Percentiles rank a stretch among this genome's conserved stretches.
Conservation (phyloP, 306 rosid genomes). For the Vigna angularis region DNA sequence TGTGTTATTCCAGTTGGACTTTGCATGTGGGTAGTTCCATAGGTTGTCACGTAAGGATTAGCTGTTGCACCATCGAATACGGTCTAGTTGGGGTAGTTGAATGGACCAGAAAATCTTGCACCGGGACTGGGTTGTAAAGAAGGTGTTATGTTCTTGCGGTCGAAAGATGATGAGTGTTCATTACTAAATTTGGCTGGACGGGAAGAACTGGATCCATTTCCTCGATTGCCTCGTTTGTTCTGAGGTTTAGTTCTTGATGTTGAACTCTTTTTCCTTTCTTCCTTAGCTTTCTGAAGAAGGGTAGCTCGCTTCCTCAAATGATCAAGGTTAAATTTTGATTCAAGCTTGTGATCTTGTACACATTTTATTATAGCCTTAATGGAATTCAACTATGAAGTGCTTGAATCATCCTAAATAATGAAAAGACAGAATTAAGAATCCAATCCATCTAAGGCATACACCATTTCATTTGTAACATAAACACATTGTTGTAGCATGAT, state of each 20-base stretch:
- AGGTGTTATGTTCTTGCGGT: conserved; percentile 62
- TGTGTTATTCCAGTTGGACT: conserved; percentile 67
- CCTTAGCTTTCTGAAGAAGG: conserved; percentile 62
- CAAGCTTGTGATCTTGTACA: conserved; percentile 86
- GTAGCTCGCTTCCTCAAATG: conserved; percentile 60
- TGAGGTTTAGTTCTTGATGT: conserved; percentile 53
- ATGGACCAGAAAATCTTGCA: conserved; percentile 64
- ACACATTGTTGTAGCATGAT: conserved; percentile 59
- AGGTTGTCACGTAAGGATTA: conserved; percentile 60
- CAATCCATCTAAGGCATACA: conserved; percentile 10
- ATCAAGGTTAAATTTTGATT: conserved; percentile 68
- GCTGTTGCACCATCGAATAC: conserved; percentile 56
- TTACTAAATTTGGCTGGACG: conserved; percentile 64
- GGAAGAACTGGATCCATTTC: conserved; percentile 53
- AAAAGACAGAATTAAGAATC: conserved; percentile 32
- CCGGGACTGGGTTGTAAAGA: conserved; percentile 64
- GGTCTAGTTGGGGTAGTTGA: conserved; percentile 60
- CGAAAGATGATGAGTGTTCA: conserved; percentile 58
- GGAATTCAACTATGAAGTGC: conserved; percentile 64
- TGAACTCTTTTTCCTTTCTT: conserved; percentile 70
- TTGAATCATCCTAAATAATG: conserved; percentile 69
- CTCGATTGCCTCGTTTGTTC: conserved; percentile 63
- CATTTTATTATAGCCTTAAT: conserved; percentile 73
- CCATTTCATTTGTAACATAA: background rate
- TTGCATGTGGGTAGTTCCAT: conserved; percentile 59